Percentiles rank a stretch among this genome's conserved stretches.
These are phyloP conservation scores for Rhodomyrtus tomentosa DNA, from an alignment of 345 rosid species.

Conservation along the genomic window DNA sequence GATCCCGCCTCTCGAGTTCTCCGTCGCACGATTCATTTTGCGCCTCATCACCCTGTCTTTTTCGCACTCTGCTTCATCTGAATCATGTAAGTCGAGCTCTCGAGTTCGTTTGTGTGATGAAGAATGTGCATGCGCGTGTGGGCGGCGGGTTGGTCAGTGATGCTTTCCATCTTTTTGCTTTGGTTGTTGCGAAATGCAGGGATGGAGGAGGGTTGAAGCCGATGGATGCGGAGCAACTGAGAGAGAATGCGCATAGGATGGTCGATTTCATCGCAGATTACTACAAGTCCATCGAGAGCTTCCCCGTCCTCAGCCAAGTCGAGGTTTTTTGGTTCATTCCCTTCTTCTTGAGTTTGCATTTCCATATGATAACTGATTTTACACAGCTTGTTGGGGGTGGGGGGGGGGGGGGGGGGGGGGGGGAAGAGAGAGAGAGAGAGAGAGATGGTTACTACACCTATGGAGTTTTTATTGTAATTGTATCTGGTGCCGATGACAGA, in stretches of 20 bases:
- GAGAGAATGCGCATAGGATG: slow-evolving; percentile 72
- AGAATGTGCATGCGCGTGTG: not conserved
- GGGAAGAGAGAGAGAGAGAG: not conserved
- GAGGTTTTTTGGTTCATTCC: slow-evolving; percentile 16
- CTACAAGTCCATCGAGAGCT: slow-evolving; percentile 56
- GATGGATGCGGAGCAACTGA: slow-evolving; percentile 68
- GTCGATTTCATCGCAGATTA: slow-evolving; percentile 93
- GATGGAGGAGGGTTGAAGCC: slow-evolving; percentile 16
- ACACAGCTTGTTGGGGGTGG: not conserved
- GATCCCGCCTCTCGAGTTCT: not conserved
- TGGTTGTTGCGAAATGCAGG: not conserved
- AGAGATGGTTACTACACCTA: not conserved
- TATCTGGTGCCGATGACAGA: not conserved
- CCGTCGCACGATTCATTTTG: not conserved
- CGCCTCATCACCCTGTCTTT: not conserved
- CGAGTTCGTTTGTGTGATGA: not conserved
- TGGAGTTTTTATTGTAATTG: not conserved
- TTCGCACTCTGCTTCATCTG: not conserved
- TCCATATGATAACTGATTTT: not conserved
- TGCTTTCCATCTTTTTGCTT: not conserved
- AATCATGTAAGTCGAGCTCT: not conserved
- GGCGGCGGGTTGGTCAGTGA: not conserved
- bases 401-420: too few relatives aligned
- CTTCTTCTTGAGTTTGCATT: not conserved
- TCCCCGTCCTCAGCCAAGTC: slow-evolving; percentile 93